Base-by-base conservation (phyloP, 129 eudicot genomes). In the Daucus carota region DNA sequence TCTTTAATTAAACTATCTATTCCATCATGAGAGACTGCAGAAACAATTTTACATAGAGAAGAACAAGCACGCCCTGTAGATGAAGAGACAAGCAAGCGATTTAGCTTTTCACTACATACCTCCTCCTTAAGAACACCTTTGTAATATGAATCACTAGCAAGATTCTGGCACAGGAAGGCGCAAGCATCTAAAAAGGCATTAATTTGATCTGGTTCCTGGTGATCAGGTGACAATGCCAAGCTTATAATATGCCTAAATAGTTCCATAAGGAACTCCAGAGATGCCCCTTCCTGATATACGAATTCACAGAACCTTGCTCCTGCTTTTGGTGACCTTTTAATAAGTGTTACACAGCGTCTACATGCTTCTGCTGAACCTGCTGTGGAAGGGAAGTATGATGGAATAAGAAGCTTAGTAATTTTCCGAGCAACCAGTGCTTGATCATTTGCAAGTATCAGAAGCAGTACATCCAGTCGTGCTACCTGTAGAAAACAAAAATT, bases 261-360 rank as follows among this genome's bases (percentile, higher is more conserved):
- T 75, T 81, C 80, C 83, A 47, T 75, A 73, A 91, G 92, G 6
- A 83, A 82, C 79, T 80, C 85, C 57, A 77, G 78, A 42, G 97
- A 88, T 73, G 94, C 92, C 47, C 94, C 97, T 89, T 91, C 97
- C 47, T 84, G 78, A 62, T 76, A 73, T 62, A 87, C 85, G 78
- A 89, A 91, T 79, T 95, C 97, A 81, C 99, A 95, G 73, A 95
- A 91, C 77, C 92, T 87, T 75, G 99, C 99, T 44, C 97, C 99
- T 46, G 97, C 99, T 54, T 74, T 44, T 0, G 99, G 97, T 72
- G 97, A 88, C 84, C 99, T 88, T 82, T 85, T 95, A 46, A 91
- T 81, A n/a, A 95, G 92, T 57, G 97, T 85, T 41, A 89, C 78
- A 78, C 86, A 89, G 36, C 99, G 97, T 29, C 80, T 81, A 43